Conservation (phyloP, 495 filamentous ascomycete genomes). For the Neurospora intermedia region DNA sequence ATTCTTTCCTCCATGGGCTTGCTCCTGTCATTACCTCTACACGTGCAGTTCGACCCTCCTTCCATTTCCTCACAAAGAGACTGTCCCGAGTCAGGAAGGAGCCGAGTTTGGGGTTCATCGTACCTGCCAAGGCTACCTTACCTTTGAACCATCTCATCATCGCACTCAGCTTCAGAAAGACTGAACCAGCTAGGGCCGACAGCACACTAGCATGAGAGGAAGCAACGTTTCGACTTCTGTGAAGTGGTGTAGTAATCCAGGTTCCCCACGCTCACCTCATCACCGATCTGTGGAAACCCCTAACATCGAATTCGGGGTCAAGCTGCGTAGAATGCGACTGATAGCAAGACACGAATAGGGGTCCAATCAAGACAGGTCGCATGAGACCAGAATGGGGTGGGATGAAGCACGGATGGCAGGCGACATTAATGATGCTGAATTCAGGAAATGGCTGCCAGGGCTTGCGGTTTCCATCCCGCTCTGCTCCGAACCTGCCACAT, state of each 20-base stretch:
- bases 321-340: neutral
- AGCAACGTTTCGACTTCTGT: neutral
- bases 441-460: neutral
- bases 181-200: neutral
- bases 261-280: neutral
- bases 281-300: neutral
- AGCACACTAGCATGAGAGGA: neutral
- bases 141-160: neutral
- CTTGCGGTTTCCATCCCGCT: neutral
- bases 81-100: neutral
- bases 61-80: neutral
- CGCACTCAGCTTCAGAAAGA: neutral
- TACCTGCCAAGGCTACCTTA: neutral
- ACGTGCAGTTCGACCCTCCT: neutral
- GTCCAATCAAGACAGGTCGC: neutral
- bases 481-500: neutral
- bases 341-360: neutral
- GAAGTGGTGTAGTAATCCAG: neutral
- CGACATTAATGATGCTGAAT: neutral
- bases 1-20: neutral
- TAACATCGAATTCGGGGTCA: neutral
- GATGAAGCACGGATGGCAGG: neutral
- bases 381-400: neutral
- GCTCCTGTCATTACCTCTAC: neutral
- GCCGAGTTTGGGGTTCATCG: neutral